Percentiles rank a stretch among this genome's conserved stretches.
Evolutionary conservation across 108 stramenopile genomes (phyloP).

Genomic region (Cyclostephanos tholiformis): DNA sequence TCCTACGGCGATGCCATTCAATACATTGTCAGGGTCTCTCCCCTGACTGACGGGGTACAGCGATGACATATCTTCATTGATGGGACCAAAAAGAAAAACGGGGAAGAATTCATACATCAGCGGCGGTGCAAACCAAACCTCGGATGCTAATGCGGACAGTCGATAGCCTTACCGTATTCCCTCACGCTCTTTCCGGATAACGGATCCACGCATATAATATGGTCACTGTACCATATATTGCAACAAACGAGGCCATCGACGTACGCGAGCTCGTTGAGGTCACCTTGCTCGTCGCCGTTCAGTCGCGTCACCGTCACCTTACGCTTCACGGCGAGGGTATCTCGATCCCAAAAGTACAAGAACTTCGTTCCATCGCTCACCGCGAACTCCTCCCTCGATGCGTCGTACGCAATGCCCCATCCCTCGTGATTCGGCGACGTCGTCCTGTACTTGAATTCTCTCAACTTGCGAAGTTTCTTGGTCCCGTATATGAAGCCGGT

Average conservation of each 20-base stretch:
- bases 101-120: background rate
- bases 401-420: slow-evolving; percentile 88
- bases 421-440: slow-evolving; percentile 64
- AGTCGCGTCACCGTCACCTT: slow-evolving; percentile 57
- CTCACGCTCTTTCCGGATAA: slow-evolving; percentile 68
- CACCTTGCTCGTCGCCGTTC: slow-evolving; percentile 49
- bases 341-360: slow-evolving; percentile 80
- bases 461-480: slow-evolving; percentile 50
- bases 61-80: slow-evolving; percentile 60
- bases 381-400: slow-evolving; percentile 61
- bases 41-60: slow-evolving; percentile 62
- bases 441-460: slow-evolving; percentile 59
- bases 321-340: slow-evolving; percentile 48
- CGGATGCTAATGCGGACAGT: background rate
- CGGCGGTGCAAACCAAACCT: background rate
- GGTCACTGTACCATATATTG: slow-evolving; percentile 85
- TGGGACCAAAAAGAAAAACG: too few relatives aligned
- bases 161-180: slow-evolving; percentile 83
- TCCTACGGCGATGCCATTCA: slow-evolving; percentile 86
- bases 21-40: slow-evolving; percentile 56
- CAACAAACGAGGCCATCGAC: slow-evolving; percentile 80
- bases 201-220: slow-evolving; percentile 81
- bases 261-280: slow-evolving; percentile 83
- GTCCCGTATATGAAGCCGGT: slow-evolving; percentile 79
- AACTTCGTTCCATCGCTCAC: slow-evolving; percentile 74